These are phyloP conservation scores for Penicillium daleae DNA, from an alignment of 495 filamentous ascomycete species.

Conservation along the genomic window DNA sequence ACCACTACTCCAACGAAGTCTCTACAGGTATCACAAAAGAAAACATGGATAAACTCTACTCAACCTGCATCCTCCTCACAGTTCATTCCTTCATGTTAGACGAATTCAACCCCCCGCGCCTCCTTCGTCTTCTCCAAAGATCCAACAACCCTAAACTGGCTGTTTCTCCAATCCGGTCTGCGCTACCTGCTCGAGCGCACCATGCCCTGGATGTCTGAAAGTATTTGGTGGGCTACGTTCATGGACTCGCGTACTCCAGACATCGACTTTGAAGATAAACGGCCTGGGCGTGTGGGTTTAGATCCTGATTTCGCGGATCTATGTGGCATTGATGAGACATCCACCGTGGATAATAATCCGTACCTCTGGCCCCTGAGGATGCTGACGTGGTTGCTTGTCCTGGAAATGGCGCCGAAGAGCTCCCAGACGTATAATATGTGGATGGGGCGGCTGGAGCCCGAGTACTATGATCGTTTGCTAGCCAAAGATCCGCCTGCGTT, in stretches of 20 bases:
- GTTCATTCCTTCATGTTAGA: constrained; percentile 44
- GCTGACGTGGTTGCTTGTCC: constrained; percentile 35
- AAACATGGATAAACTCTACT: constrained; percentile 52
- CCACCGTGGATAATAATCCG: constrained; percentile 42
- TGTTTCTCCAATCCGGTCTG: constrained; percentile 46
- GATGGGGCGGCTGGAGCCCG: constrained; percentile 39
- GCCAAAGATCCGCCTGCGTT: constrained; percentile 47
- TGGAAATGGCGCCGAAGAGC: constrained; percentile 24
- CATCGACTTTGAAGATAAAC: constrained; percentile 34
- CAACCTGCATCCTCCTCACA: constrained; percentile 46
- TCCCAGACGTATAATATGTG: constrained; percentile 35
- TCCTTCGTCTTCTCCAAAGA: constrained; percentile 49
- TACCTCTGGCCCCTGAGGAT: constrained; percentile 46
- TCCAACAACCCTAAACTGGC: constrained; percentile 44
- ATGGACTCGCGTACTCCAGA: constrained; percentile 30
- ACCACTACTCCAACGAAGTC: constrained; percentile 41
- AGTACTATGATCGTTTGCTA: constrained; percentile 39
- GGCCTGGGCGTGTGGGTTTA: constrained; percentile 39
- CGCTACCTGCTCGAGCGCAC: constrained; percentile 41
- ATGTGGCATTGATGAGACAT: constrained; percentile 42
- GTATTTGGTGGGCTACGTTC: constrained; percentile 46
- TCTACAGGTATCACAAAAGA: constrained; percentile 29
- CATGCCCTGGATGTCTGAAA: constrained; percentile 35
- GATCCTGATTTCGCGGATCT: constrained; percentile 41
- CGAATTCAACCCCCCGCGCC: constrained; percentile 38